These are phyloP conservation scores for Chamaecrista fasciculata DNA, from an alignment of 306 rosid genomes.

Conservation along the genomic window DNA sequence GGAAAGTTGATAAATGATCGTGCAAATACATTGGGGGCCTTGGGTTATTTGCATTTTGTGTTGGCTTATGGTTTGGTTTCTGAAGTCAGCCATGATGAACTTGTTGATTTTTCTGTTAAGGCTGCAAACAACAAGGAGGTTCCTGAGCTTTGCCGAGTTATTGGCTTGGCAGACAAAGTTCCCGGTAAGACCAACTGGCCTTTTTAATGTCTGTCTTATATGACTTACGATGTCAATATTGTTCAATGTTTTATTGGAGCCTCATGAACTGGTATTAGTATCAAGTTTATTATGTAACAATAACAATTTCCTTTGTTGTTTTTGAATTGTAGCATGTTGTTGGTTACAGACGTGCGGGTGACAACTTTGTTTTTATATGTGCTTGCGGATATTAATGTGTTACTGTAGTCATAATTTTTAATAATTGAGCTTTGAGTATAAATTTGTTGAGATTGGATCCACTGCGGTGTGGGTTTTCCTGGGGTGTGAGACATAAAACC, in stretches of 20 bases:
- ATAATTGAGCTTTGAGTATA: neutral
- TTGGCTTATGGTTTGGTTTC: constrained; percentile 53
- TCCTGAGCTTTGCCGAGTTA: constrained; percentile 41
- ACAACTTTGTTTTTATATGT: neutral
- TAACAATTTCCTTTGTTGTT: neutral
- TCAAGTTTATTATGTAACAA: neutral
- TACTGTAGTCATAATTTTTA: neutral
- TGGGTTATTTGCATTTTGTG: constrained; percentile 62
- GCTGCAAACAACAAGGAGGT: constrained; percentile 47
- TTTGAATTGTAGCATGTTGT: neutral
- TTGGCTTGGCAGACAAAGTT: constrained; percentile 46
- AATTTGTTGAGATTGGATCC: too few species aligned
- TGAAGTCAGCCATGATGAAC: constrained; percentile 51
- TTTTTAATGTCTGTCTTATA: neutral
- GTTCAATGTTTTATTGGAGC: constrained; percentile 9
- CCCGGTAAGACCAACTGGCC: constrained; percentile 31
- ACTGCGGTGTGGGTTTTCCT: too few species aligned
- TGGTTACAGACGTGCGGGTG: neutral
- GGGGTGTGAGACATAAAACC: too few species aligned
- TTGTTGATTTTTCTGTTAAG: constrained; percentile 41
- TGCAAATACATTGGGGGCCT: constrained; percentile 37
- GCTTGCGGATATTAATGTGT: neutral
- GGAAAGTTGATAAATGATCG: constrained; percentile 28
- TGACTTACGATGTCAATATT: neutral
- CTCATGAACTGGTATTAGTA: neutral